Base-by-base conservation (phyloP, 257 asterid genomes). In the Agastache rugosa region DNA sequence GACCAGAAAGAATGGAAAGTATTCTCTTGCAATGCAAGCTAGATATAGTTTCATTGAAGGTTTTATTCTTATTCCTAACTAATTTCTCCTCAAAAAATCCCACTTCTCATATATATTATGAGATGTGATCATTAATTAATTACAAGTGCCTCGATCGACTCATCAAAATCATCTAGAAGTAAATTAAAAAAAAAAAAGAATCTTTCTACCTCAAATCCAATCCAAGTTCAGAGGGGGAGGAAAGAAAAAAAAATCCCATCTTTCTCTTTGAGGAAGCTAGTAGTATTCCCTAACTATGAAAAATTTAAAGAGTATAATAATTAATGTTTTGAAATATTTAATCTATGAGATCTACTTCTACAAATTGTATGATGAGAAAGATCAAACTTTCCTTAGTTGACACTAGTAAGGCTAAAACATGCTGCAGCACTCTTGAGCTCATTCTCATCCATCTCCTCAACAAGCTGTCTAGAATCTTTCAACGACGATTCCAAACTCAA, bases 381-480 rank as follows among this genome's bases (percentile, higher is more conserved):
- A 8, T 9, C 4, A 17, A 37, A 37, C 53, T 72, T 16, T 62
- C 22, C 11, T 76, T 65, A 85, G 62, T 85, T 88, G 80, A 87
- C 84, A 73, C 96, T 90, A 71, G 96, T 90, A 67, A 92, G 94
- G 84, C 90, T 90, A 83, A 90, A 90, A 73, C 89, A 85, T 65
- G 97, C 91, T 45, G 94, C 98, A 47, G 94, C 97, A 65, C 82
- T 90, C 91, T 87, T 92, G 25, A 92, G 73, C 70, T 92, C 97
- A 77, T 90, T 86, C 77, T 85, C 96, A 35, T 85, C 90, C 63
- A 87, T 89, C 76, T 84, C 89, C 79, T 92, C 92, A 42, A 84
- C 78, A n/a, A 86, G 73, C 31, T 88, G 92, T 70, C 89, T 85
- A 1, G 87, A 72, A 68, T 87, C 96, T 65, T 87, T 88, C 68